Base-by-base conservation (phyloP, 2,329 filamentous ascomycete genomes). In the Colletotrichum chrysophilum region DNA sequence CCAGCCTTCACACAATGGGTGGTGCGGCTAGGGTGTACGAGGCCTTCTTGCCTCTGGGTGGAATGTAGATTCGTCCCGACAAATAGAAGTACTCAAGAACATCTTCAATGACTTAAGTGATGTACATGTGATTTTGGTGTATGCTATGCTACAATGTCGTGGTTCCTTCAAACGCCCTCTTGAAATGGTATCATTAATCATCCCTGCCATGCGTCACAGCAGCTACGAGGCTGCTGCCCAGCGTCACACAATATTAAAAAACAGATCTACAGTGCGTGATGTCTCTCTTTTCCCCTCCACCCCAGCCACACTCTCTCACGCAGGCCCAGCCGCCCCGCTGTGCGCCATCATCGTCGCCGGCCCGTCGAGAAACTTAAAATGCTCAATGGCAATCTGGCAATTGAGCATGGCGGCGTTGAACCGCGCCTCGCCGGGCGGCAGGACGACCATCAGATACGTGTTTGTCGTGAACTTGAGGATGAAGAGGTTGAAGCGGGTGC, bases 381-480 rank as follows among this genome's bases (percentile, higher is more conserved):
- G 94, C 79, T 94, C 93, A 61, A 95, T 91, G 1, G 96, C 96
- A 74, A 98, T 93, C 84, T 95, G 93, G 78, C 96, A 97, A 82
- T 98, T 98, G 78, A 98, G 89, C 84, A 97, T 92, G 14, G 96
- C 96, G 69, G 94, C 93, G 80, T 98, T 98, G 87, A 98, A 98
- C 7, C 95, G 91, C 24, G 95, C 95, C 84, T 98, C 96, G 28
- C 96, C 96, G 0, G 96, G 96, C 0, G 97, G 96, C 78, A 98
- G 91, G 43, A 97, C 93, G 10, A 97, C 95, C 81, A 98, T 95
- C 76, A 99, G 93, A 82, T 98, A 98, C 4, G 97, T 99, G 85
- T 99, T 99, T 69, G 97, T 97, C 3, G 97, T 99, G 79, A 99
- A 96, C 79, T 97, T 95, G 78, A 96, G 95, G 78, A 98, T 95